Evolutionary conservation across 352 stramenopile genomes (phyloP), one percentile per base, ranked within the genome.

Genomic region (Ophiocytium majus): DNA sequence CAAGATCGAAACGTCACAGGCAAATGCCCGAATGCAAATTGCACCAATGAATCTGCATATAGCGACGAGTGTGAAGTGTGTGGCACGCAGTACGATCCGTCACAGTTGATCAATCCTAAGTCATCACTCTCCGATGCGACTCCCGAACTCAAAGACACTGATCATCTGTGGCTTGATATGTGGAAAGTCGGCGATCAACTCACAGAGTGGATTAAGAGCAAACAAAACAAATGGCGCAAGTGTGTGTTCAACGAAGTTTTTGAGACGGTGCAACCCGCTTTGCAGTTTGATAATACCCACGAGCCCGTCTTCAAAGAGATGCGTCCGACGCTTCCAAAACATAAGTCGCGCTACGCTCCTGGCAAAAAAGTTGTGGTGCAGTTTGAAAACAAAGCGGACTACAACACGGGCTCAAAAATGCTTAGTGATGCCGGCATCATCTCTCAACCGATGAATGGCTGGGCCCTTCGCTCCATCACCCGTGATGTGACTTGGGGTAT

Each of bases 361-460:
- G 57, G 57, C 19, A 71, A 71, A 28, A 71, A 23, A 28, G 57
- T 71, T 23, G 57, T 71, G 23, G 57, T 71, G 23, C 57, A 71
- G 57, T 71, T 71, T 71, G 57, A 71, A 28, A 71, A 71, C 28
- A 71, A 71, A 71, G 57, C 57, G 23, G 57, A 71, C 57, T 71
- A 71, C 57, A 28, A 23, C 19, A 71, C 57, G 19, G 57, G 57
- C 19, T 23, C 57, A 28, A 71, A 71, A 23, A 28, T 71, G 23
- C 57, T 71, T 23, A 71, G 28, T 23, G 23, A 23, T 23, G 28
- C 23, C 28, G 57, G 28, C 19, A 71, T 71, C 28, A 28, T 23
- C 23, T 71, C 28, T 28, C 28, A 23, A 28, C 57, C 57, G 57
- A 71, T 71, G 57, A 28, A 71, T 71, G 57, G 57, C 57, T 71